These are phyloP conservation scores for Setaria italica DNA, from an alignment of 202 grass and related monocot genomes.

Conservation along the genomic window DNA sequence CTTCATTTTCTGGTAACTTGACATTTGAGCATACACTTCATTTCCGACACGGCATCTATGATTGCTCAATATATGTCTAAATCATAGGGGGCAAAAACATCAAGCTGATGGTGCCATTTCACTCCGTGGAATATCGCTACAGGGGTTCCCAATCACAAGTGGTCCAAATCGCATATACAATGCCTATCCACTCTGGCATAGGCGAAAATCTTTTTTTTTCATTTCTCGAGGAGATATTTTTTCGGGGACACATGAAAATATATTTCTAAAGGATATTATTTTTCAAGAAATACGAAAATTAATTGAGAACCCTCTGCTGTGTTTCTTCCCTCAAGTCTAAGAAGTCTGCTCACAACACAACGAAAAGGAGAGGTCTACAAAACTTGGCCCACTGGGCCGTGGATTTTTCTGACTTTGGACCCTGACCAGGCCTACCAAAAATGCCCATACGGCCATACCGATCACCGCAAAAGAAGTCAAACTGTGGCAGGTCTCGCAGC, in stretches of 20 bases:
- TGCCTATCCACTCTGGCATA: not conserved
- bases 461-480: not conserved
- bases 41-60: not conserved
- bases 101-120: slow-evolving; percentile 13
- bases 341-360: too few relatives aligned
- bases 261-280: not conserved
- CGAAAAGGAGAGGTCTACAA: not conserved
- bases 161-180: slow-evolving; percentile 30
- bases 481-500: not conserved
- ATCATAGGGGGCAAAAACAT: slow-evolving; percentile 6
- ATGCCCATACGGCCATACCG: too few relatives aligned
- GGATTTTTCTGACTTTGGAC: not conserved
- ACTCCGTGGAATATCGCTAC: not conserved
- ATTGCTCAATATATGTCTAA: not conserved
- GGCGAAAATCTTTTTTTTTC: not conserved
- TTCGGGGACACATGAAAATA: not conserved
- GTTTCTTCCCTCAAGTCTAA: too few relatives aligned
- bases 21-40: not conserved
- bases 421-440: not conserved
- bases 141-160: not conserved
- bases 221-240: not conserved
- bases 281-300: too few relatives aligned
- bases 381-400: slow-evolving; percentile 33
- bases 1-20: not conserved
- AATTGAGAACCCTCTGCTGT: too few relatives aligned